Conservation (phyloP, 2,329 filamentous ascomycete genomes). For the Tothia fuscella region DNA sequence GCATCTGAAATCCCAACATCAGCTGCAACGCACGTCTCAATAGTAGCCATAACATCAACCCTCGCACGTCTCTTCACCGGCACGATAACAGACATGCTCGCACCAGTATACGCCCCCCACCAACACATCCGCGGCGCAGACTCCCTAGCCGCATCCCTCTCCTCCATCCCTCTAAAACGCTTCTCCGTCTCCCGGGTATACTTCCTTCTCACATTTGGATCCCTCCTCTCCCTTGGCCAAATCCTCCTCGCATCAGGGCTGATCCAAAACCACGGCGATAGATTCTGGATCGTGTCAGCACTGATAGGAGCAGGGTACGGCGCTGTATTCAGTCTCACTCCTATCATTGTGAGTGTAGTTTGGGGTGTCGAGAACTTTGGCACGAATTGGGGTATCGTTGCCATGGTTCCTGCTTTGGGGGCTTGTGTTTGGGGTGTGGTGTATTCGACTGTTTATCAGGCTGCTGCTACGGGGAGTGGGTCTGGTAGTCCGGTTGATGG, state of each 20-base stretch:
- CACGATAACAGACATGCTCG: conserved; percentile 76
- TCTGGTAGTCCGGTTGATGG: conserved; percentile 32
- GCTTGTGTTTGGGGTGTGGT: conserved; percentile 82
- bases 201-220: conserved; percentile 65
- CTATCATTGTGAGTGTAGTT: conserved; percentile 89
- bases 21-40: conserved; percentile 80
- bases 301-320: conserved; percentile 87
- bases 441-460: conserved; percentile 74
- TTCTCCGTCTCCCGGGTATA: conserved; percentile 66
- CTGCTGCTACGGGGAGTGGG: conserved; percentile 40
- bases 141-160: conserved; percentile 30
- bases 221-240: conserved; percentile 62
- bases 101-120: conserved; percentile 36
- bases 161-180: conserved; percentile 49
- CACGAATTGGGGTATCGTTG: conserved; percentile 94
- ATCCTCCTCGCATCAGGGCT: conserved; percentile 64
- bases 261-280: conserved; percentile 59
- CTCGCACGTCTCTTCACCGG: conserved; percentile 83
- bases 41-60: conserved; percentile 82
- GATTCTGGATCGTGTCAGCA: conserved; percentile 77
- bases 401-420: conserved; percentile 78
- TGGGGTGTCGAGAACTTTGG: conserved; percentile 99
- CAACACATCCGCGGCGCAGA: conserved; percentile 42
- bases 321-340: conserved; percentile 76
- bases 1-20: conserved; percentile 39